Evolutionary conservation across 805 yeast genomes (phyloP).

Genomic region (Lipomyces chichibuensis): DNA sequence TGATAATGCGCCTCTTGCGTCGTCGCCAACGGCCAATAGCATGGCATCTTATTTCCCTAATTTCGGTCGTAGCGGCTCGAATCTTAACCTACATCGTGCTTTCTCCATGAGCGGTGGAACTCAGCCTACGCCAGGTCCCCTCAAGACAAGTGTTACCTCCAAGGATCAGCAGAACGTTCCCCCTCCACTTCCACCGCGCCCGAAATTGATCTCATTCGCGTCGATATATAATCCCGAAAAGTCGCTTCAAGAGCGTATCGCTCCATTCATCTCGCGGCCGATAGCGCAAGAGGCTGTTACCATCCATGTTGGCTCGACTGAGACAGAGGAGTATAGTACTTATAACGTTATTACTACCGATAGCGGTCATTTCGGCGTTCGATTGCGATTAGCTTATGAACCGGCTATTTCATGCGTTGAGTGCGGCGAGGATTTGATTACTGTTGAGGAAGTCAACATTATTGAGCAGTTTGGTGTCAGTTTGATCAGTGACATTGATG

Average conservation of each 20-base stretch:
- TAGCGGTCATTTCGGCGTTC: slow-evolving; percentile 65
- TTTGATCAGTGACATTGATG: slow-evolving; percentile 90
- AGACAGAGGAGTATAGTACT: slow-evolving; percentile 42
- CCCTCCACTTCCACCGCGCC: slow-evolving; percentile 35
- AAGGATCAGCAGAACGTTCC: slow-evolving; percentile 4
- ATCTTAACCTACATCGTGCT: slow-evolving; percentile 24
- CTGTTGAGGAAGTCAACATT: slow-evolving; percentile 53
- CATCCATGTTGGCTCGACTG: slow-evolving; percentile 60
- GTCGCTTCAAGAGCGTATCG: slow-evolving; percentile 63
- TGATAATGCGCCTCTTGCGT: slow-evolving; percentile 30
- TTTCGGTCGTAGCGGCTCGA: slow-evolving; percentile 24
- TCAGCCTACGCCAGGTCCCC: not conserved
- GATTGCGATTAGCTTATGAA: slow-evolving; percentile 57
- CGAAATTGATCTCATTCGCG: slow-evolving; percentile 31
- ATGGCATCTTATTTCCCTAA: slow-evolving; percentile 28
- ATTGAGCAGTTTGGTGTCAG: slow-evolving; percentile 57
- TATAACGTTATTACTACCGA: slow-evolving; percentile 57
- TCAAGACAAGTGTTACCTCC: not conserved
- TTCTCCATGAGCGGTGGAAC: slow-evolving; percentile 13
- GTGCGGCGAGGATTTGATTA: slow-evolving; percentile 49
- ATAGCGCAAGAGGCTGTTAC: slow-evolving; percentile 60
- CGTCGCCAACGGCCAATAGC: slow-evolving; percentile 17
- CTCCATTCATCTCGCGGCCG: slow-evolving; percentile 69
- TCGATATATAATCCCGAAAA: slow-evolving; percentile 47
- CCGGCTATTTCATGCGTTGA: slow-evolving; percentile 56